Base-by-base conservation (phyloP, 2,329 filamentous ascomycete genomes). In the Paracorniculantispora psalliotae region DNA sequence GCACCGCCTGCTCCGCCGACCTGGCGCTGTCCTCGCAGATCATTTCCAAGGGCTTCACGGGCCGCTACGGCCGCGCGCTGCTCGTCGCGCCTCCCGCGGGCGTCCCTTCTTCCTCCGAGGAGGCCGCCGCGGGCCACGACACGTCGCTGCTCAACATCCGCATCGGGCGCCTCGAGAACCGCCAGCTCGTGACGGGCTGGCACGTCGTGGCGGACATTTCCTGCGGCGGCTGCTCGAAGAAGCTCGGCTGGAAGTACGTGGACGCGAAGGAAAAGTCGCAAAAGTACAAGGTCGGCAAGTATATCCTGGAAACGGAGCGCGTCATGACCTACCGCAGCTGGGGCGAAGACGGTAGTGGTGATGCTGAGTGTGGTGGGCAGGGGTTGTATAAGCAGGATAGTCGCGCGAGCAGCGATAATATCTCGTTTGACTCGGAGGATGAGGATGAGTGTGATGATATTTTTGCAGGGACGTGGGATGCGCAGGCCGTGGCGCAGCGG, bases 271-370 rank as follows among this genome's bases (percentile, higher is more conserved):
- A 87, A 64, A 66, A 74, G 58, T 72, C 76, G 49, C 86, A 88
- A 69, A 79, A 78, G 67, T 89, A 89, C 75, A 89, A 89, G 71
- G 77, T 88, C 52, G 85, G 85, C 64, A 88, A 88, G 69, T 88
- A 83, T 67, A 88, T 88, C 30, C 69, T 89, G 41, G 86, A 89
- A 73, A 83, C 80, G 41, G 79, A 81, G 68, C 74, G 82, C 56
- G 80, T 86, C 17, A 75, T 81, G 25, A 74, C 77, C 13, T 75
- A 77, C 48, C 76, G 77, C 35, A 74, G 71, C 57, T 88, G 84
- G 84, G 84, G 53, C 25, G 51, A 53, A 12, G 43, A 37, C n/a
- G 52, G n/a, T 4, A 28, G 28, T 12, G 2, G 37, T 1, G 23
- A 13, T 6, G 25, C 4, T 8, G 39, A 25, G 9, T 9, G 49